A percentile compares a stretch with the other conserved stretches of the same genome.
phyloP scores from a whole-genome alignment of 2,329 filamentous ascomycete species.

The Xylaria hypoxylon region DNA sequence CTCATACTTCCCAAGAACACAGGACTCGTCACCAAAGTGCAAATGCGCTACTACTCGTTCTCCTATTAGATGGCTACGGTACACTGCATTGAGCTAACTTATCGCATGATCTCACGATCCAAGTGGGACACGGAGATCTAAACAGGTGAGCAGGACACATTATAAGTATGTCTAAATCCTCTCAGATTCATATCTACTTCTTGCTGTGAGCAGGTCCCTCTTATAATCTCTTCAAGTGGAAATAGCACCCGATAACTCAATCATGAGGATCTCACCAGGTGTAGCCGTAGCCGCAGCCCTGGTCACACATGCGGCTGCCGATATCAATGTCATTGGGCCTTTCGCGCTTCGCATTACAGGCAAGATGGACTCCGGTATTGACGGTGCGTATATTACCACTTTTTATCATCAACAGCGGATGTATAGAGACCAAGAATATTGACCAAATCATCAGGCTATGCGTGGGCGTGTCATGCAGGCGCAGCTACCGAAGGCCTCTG shows the following conservation, averaged over 20 bases:
- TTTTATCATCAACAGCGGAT: background rate
- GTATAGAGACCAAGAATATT: background rate
- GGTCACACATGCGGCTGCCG: constrained; percentile 3
- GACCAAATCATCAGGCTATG: constrained; percentile 22
- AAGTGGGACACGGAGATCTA: background rate
- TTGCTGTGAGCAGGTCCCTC: background rate
- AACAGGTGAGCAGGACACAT: background rate
- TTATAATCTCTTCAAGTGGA: background rate
- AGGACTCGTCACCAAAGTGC: background rate
- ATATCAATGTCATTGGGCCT: constrained; percentile 30
- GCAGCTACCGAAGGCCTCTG: constrained; percentile 33
- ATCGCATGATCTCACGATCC: background rate
- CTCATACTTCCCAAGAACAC: background rate
- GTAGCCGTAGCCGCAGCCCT: constrained; percentile 6
- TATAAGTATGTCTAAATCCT: constrained; percentile 19
- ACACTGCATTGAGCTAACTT: background rate
- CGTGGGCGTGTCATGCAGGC: constrained; percentile 33
- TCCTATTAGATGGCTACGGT: background rate
- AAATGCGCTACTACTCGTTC: background rate
- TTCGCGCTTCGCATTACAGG: constrained; percentile 36
- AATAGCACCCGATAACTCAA: background rate
- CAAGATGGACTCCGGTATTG: constrained; percentile 23
- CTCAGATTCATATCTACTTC: background rate
- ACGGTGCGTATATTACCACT: constrained; percentile 29
- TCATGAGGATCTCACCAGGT: constrained; percentile 19